A percentile compares a stretch with the other conserved stretches of the same genome.
phyloP scores from a whole-genome alignment of 2,329 filamentous ascomycete species.

The Dactylellina sp. region DNA sequence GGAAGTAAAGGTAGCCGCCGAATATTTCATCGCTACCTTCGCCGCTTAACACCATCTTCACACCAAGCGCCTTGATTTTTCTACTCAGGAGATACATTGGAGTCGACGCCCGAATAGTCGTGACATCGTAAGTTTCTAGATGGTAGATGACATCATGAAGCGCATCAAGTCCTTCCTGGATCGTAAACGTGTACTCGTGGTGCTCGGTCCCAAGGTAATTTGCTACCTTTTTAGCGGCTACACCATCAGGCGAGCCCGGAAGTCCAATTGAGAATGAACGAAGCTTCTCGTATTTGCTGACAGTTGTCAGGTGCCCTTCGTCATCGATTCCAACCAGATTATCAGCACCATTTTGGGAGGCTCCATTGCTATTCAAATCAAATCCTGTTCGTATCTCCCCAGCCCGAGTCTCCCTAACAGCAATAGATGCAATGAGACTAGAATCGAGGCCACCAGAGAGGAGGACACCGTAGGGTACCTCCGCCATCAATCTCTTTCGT shows the following conservation, averaged over 20 bases:
- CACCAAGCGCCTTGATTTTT: slow-evolving; percentile 99
- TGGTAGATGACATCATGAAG: slow-evolving; percentile 98
- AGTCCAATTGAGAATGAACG: slow-evolving; percentile 99
- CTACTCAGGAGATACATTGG: slow-evolving; percentile 98
- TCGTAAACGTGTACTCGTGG: slow-evolving; percentile 97
- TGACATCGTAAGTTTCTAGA: slow-evolving; percentile 97
- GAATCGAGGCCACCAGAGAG: slow-evolving; percentile 96
- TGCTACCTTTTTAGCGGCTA: slow-evolving; percentile 90
- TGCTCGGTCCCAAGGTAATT: slow-evolving; percentile 98
- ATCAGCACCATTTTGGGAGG: slow-evolving; percentile 68
- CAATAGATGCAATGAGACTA: slow-evolving; percentile 92
- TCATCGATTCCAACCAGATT: slow-evolving; percentile 94
- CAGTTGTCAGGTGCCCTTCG: slow-evolving; percentile 85
- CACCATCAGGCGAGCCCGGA: slow-evolving; percentile 89
- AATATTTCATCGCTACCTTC: slow-evolving; percentile 99
- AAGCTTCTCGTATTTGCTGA: slow-evolving; percentile 91
- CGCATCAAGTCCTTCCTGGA: slow-evolving; percentile 96
- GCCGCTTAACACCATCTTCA: slow-evolving; percentile 98
- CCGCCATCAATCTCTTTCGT: slow-evolving; percentile 96
- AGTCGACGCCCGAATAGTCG: slow-evolving; percentile 96
- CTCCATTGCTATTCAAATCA: slow-evolving; percentile 65
- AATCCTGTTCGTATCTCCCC: slow-evolving; percentile 82
- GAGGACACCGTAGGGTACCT: slow-evolving; percentile 96
- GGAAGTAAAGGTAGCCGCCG: slow-evolving; percentile 98
- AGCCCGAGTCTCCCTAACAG: slow-evolving; percentile 88